phyloP scores from a whole-genome alignment of 2,329 filamentous ascomycete genomes.

The Beauveria asiatica region DNA sequence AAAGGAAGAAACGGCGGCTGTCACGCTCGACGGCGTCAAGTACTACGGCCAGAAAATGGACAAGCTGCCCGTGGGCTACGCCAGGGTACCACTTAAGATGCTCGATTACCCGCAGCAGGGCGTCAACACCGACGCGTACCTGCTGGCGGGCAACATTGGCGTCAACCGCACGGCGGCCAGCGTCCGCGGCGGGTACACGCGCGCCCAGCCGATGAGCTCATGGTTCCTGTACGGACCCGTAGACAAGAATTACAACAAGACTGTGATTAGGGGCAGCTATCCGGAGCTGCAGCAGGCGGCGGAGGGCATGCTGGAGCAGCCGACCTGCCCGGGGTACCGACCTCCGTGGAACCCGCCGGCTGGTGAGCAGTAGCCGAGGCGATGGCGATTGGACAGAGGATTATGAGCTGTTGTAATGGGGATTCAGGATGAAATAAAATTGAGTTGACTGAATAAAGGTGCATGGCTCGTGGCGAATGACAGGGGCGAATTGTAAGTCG shows the following conservation, averaged over 20 bases:
- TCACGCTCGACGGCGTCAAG: slow-evolving; percentile 21
- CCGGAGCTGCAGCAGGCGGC: slow-evolving; percentile 15
- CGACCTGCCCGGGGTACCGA: not conserved
- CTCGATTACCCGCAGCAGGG: slow-evolving; percentile 21
- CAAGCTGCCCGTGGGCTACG: slow-evolving; percentile 29
- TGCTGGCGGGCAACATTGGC: slow-evolving; percentile 31
- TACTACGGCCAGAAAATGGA: slow-evolving; percentile 23
- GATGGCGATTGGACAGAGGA: not conserved
- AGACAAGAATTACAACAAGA: slow-evolving; percentile 17
- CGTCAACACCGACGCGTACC: slow-evolving; percentile 23
- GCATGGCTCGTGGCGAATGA: not conserved
- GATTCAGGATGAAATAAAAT: not conserved
- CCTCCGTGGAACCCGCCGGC: not conserved
- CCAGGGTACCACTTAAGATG: slow-evolving; percentile 31
- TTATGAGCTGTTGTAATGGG: not conserved
- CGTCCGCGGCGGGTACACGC: slow-evolving; percentile 17
- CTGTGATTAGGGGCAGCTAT: slow-evolving; percentile 15
- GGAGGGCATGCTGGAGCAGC: slow-evolving; percentile 1
- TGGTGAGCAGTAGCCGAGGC: not conserved
- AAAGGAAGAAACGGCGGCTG: not conserved
- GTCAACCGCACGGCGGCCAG: slow-evolving; percentile 19
- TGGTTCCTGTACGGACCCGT: slow-evolving; percentile 34
- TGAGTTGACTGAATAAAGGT: not conserved
- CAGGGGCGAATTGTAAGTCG: too few relatives aligned
- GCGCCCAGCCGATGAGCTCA: slow-evolving; percentile 27